Percentiles rank a stretch among this genome's conserved stretches.
These are phyloP conservation scores for Alliaria petiolata DNA, from an alignment of 345 rosid genomes.

Conservation along the genomic window DNA sequence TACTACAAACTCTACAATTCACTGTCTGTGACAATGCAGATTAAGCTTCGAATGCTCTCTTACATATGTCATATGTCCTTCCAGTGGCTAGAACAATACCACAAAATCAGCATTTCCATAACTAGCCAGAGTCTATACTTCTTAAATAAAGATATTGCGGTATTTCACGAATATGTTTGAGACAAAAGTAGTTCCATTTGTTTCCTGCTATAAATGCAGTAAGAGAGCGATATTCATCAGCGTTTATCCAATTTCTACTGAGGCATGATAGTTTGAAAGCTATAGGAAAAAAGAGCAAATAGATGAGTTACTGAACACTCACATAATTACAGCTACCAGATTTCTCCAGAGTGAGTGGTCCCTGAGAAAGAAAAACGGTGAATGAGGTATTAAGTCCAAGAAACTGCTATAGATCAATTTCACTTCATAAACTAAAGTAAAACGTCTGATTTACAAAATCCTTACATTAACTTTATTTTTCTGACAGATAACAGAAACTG, in stretches of 20 bases:
- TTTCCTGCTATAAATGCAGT: not conserved
- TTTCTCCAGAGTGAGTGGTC: conserved; percentile 57
- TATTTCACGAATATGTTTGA: not conserved
- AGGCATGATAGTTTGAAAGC: not conserved
- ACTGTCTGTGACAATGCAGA: not conserved
- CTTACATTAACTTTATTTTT: conserved; percentile 62
- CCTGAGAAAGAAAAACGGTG: conserved; percentile 46
- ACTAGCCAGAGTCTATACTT: conserved; percentile 2
- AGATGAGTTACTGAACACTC: conserved; percentile 38
- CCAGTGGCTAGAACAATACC: not conserved
- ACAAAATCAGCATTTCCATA: not conserved
- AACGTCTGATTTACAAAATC: conserved; percentile 21
- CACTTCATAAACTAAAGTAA: conserved; percentile 2
- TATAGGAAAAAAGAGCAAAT: not conserved
- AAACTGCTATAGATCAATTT: conserved; percentile 15
- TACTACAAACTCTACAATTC: conserved; percentile 3
- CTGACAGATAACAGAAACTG: conserved; percentile 78
- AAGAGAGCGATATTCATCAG: not conserved
- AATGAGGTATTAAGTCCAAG: conserved; percentile 1
- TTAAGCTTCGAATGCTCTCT: not conserved
- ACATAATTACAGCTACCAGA: conserved; percentile 70
- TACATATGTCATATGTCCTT: not conserved
- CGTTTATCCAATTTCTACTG: not conserved
- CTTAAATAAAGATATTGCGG: not conserved
- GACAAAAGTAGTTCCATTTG: not conserved